A percentile compares a stretch with the other conserved stretches of the same genome.
These are phyloP conservation scores for Iodosphaeria phyllophila DNA, from an alignment of 2,329 filamentous ascomycete species.

Conservation along the genomic window DNA sequence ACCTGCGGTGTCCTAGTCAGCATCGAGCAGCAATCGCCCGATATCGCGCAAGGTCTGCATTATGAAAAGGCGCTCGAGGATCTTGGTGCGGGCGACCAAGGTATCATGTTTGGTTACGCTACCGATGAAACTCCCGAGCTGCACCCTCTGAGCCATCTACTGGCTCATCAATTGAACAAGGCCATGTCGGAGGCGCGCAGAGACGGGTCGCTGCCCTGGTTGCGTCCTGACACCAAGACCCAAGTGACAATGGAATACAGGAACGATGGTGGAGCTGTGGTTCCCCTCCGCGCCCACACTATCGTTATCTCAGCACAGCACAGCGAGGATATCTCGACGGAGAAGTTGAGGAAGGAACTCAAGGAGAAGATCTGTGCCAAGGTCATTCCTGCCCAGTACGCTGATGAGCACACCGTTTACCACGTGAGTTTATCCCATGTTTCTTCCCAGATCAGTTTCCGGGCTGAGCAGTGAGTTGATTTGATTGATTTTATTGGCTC, in stretches of 20 bases:
- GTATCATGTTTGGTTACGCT: slow-evolving; percentile 99
- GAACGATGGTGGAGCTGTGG: slow-evolving; percentile 84
- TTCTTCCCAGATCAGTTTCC: no score
- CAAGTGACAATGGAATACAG: slow-evolving; percentile 98
- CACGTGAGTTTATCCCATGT: slow-evolving; percentile 46
- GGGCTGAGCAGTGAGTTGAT: no score
- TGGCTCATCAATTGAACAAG: slow-evolving; percentile 93
- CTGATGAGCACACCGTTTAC: slow-evolving; percentile 88
- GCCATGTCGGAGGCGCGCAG: slow-evolving; percentile 83
- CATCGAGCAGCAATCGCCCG: slow-evolving; percentile 97
- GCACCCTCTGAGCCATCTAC: slow-evolving; percentile 80
- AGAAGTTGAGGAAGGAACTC: slow-evolving; percentile 85
- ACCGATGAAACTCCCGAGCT: slow-evolving; percentile 97
- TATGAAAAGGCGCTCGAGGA: slow-evolving; percentile 95
- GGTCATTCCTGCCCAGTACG: slow-evolving; percentile 80
- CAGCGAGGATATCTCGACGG: slow-evolving; percentile 70
- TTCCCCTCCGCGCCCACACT: slow-evolving; percentile 86
- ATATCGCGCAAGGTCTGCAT: slow-evolving; percentile 98
- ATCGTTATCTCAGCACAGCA: slow-evolving; percentile 95
- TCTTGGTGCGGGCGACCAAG: slow-evolving; percentile 97
- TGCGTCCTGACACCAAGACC: slow-evolving; percentile 98
- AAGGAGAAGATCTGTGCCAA: slow-evolving; percentile 94
- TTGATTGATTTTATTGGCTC: no score
- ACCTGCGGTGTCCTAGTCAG: slow-evolving; percentile 96
- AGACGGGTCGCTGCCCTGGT: slow-evolving; percentile 76